phyloP scores from a whole-genome alignment of 208 protist species.

The Ichthyophonus hoferi region DNA sequence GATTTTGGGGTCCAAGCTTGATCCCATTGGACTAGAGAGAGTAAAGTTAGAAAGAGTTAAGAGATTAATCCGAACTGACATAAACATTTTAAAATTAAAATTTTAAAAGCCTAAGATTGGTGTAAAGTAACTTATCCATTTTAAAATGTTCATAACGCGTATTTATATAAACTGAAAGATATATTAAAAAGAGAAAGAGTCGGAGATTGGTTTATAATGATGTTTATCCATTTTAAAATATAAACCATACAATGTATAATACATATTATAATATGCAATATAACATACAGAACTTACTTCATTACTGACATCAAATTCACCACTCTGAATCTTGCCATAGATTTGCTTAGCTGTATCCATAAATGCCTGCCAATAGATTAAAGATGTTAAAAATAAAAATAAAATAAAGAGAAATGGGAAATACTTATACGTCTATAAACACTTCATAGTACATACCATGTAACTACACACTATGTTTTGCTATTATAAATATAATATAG shows the following conservation, averaged over 20 bases:
- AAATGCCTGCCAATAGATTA: slow-evolving; percentile 71
- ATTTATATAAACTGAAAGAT: neutral
- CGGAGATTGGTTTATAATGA: neutral
- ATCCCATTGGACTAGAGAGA: slow-evolving; percentile 18
- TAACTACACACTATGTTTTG: neutral
- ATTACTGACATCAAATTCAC: slow-evolving; percentile 74
- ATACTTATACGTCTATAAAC: neutral
- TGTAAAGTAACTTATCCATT: neutral
- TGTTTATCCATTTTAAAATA: neutral
- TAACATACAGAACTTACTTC: slow-evolving; percentile 30
- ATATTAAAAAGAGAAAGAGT: neutral
- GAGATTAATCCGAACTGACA: too few relatives aligned
- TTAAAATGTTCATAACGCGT: neutral
- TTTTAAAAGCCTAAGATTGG: neutral
- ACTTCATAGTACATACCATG: neutral
- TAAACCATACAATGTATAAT: neutral
- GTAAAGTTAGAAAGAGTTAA: neutral
- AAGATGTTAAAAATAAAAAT: neutral
- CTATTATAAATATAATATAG: neutral
- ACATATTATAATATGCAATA: neutral
- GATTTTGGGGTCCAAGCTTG: slow-evolving; percentile 12
- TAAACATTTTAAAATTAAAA: too few relatives aligned
- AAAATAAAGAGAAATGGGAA: neutral
- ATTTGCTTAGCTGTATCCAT: slow-evolving; percentile 85
- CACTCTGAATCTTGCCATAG: slow-evolving; percentile 88